Base-by-base conservation (phyloP, 2,329 filamentous ascomycete genomes). In the Cadophora luteo-olivacea region DNA sequence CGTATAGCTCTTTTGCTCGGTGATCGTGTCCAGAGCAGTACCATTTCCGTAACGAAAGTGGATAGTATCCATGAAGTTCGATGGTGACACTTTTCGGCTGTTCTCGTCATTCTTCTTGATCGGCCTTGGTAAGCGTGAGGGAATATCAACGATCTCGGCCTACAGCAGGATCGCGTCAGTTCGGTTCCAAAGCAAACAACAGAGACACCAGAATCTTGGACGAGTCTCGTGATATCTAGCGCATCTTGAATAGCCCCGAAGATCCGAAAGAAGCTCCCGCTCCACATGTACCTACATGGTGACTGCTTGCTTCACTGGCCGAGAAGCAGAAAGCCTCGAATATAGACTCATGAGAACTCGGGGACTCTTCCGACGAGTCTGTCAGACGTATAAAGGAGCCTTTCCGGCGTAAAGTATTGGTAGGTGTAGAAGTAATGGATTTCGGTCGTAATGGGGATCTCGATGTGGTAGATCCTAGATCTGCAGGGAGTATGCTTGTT, bases 21-120 rank as follows among this genome's bases (percentile, higher is more conserved):
- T 74, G 70, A 82, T 82, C 16, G 81, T 80, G 24, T 77, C 75
- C 0, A 82, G 76, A 33, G 78, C 73, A 4, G 80, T 82, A 24
- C 81, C 81, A 66, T 77, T 74, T 24, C 81, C 81, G 69, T 82
- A 82, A 1, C 78, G 72, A 70, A 82, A 81, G 41, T 75, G 60
- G 0, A 61, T 60, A 14, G 74, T 67, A 25, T 72, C 66, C 3
- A 68, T 52, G 45, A 64, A 32, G 54, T 33, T 54, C 2, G 24
- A 55, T 24, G 61, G n/a, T 36, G 61, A 55, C n/a, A 33, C 11
- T 1, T 49, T 38, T 62, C 54, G 62, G 22, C 41, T 55, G 61
- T 73, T 72, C 36, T 74, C 70, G 48, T 74, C 66, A 33, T 72
- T 73, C 38, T 48, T 51, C 36, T 67, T 41, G 54, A 52, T 33